These are phyloP conservation scores for Trametes sanguinea DNA, from an alignment of 768 basidiomycete species.

Conservation along the genomic window DNA sequence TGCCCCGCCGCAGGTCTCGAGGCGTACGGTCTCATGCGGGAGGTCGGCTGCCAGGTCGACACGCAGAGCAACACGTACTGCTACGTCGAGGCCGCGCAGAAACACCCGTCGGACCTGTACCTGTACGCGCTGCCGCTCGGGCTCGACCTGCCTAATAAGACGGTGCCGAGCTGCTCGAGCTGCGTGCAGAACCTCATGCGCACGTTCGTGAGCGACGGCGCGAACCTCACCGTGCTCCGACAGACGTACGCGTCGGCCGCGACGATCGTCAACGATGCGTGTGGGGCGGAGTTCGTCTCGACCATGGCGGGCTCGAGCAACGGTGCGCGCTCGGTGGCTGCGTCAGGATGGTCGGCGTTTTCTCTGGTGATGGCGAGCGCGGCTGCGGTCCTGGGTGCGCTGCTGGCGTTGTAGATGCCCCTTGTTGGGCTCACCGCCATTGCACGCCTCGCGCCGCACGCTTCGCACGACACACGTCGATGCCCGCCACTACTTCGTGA, in stretches of 20 bases:
- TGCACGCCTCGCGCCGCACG: background rate
- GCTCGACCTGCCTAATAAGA: constrained; percentile 48
- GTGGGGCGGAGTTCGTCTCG: constrained; percentile 51
- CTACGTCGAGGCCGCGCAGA: constrained; percentile 62
- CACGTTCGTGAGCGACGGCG: constrained; percentile 47
- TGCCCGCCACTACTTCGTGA: background rate
- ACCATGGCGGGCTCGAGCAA: background rate
- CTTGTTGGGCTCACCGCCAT: background rate
- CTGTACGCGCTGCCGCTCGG: constrained; percentile 72
- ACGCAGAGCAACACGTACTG: constrained; percentile 67
- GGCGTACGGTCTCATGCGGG: constrained; percentile 63
- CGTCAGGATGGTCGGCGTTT: background rate
- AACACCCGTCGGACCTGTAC: constrained; percentile 68
- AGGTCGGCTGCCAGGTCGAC: constrained; percentile 60
- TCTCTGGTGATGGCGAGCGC: background rate
- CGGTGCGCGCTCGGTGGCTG: background rate
- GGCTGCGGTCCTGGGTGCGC: constrained; percentile 3
- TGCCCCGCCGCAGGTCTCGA: constrained; percentile 49
- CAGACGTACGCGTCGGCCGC: constrained; percentile 53
- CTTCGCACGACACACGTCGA: background rate
- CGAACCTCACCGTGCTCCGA: constrained; percentile 40
- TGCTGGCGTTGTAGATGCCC: background rate
- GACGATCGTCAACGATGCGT: constrained; percentile 45
- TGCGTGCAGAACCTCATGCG: constrained; percentile 65
- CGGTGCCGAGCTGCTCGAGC: constrained; percentile 57